Conservation (phyloP, 1,284 basidiomycete genomes). For the Ustilago loliicola region DNA sequence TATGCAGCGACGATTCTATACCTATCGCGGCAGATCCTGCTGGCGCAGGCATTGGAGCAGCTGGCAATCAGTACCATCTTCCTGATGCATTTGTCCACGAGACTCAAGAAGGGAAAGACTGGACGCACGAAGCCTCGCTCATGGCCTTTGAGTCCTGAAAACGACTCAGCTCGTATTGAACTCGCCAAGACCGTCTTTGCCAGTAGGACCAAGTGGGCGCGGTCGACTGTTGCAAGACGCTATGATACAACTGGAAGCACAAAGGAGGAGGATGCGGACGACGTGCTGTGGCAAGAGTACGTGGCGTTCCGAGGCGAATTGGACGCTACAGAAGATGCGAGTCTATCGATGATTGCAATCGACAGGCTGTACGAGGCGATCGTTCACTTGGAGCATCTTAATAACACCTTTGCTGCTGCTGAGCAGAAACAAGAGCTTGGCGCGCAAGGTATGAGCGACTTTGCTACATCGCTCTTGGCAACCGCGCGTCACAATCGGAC, state of each 20-base stretch:
- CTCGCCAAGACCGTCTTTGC: constrained; percentile 28
- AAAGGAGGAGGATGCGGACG: not conserved
- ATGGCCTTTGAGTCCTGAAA: constrained; percentile 15
- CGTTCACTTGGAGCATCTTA: constrained; percentile 15
- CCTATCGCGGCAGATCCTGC: constrained; percentile 31
- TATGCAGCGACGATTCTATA: constrained; percentile 26
- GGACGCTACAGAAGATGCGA: not conserved
- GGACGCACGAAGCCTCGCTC: not conserved
- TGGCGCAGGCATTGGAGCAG: constrained; percentile 37
- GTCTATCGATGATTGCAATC: not conserved
- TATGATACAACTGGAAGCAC: not conserved
- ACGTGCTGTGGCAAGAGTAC: constrained; percentile 40
- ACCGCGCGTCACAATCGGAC: constrained; percentile 29
- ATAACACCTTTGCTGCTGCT: constrained; percentile 2
- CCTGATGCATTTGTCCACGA: constrained; percentile 19
- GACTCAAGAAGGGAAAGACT: not conserved
- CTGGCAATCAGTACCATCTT: constrained; percentile 27
- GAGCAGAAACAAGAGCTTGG: constrained; percentile 16
- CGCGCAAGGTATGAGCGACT: constrained; percentile 6
- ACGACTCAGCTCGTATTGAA: constrained; percentile 8
- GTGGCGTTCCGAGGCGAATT: constrained; percentile 12
- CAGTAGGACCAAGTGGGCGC: constrained; percentile 46
- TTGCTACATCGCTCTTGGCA: constrained; percentile 17
- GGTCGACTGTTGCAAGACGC: not conserved
- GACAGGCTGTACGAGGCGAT: constrained; percentile 23